Percentiles rank a stretch among this genome's conserved stretches.
Conservation (phyloP, 768 basidiomycete species). For the Lactifluus volemus region DNA sequence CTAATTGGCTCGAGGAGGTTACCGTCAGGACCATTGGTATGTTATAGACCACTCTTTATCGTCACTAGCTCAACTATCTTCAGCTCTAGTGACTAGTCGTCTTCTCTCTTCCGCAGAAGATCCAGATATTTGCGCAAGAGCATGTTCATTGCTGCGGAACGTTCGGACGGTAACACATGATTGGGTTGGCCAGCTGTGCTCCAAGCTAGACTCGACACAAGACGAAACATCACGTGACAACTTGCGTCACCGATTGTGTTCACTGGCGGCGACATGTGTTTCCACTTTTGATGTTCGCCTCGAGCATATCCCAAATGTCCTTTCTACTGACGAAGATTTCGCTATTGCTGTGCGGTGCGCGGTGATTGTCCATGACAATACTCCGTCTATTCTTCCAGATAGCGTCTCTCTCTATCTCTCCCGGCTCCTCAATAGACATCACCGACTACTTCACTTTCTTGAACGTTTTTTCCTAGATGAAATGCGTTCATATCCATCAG, state of each 20-base stretch:
- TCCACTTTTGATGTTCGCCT: not conserved
- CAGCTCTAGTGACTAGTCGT: not conserved
- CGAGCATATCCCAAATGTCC: not conserved
- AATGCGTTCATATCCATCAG: not conserved
- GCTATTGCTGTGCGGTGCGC: slow-evolving; percentile 1
- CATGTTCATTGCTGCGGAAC: not conserved
- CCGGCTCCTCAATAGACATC: not conserved
- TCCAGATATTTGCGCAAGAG: not conserved
- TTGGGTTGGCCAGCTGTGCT: not conserved
- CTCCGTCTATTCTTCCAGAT: not conserved
- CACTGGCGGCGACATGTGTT: not conserved
- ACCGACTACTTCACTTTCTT: not conserved
- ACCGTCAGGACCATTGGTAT: not conserved
- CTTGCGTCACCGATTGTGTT: not conserved
- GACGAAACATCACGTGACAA: not conserved
- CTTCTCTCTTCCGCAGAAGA: not conserved
- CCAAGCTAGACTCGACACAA: not conserved
- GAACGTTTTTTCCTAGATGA: not conserved
- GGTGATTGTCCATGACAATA: not conserved
- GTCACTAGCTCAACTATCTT: not conserved
- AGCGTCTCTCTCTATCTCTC: not conserved
- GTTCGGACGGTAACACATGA: not conserved
- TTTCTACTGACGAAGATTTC: not conserved
- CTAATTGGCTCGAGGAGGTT: not conserved
- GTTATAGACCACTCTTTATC: not conserved